Evolutionary conservation across 495 filamentous ascomycete genomes (phyloP), one percentile per base, ranked within the genome.

Genomic region (Cudoniella acicularis): DNA sequence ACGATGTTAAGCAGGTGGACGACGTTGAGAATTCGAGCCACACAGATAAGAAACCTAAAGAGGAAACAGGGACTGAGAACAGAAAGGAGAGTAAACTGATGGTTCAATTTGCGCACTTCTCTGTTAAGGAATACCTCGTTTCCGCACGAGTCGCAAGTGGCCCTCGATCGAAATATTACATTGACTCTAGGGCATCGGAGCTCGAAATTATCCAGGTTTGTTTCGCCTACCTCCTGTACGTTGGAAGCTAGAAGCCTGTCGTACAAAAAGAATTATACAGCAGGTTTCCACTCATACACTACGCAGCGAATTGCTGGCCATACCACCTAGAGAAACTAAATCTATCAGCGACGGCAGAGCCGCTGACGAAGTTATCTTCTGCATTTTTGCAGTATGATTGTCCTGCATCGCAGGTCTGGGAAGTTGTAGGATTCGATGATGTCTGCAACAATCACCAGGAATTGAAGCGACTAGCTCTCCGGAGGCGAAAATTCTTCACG

Each of bases 71-170:
- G 57, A 63, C 26, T 43, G 71, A 4, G 68, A 73, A 54, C 69
- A 74, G 45, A 64, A 71, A 57, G 63, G 65, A 13, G 43, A 61
- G 41, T 46, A 51, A 27, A 23, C 51, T 20, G n/a, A 59, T 64
- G 1, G 49, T 76, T 25, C 64, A 68, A 20, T 74, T 71, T 55
- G 63, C 67, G 43, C 73, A 75, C 61, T 56, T 64, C 25, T 70
- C 63, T 9, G 63, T 75, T 6, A 66, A 66, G 56, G 45, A 71
- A 26, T 61, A 65, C 46, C 48, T 72, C 0, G 18, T 49, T 11
- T 43, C 63, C 13, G 13, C n/a, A 9, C 54, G 54, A 2, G 11
- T 42, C 25, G 20, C 51, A 52, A 27, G 21, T 6, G 20, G 36
- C 17, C 36, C 36, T 10, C 40, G 21, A n/a, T 46, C 11, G 18